A percentile compares a stretch with the other conserved stretches of the same genome.
Conservation (phyloP, 306 rosid genomes). For the Dalbergia cultrata region DNA sequence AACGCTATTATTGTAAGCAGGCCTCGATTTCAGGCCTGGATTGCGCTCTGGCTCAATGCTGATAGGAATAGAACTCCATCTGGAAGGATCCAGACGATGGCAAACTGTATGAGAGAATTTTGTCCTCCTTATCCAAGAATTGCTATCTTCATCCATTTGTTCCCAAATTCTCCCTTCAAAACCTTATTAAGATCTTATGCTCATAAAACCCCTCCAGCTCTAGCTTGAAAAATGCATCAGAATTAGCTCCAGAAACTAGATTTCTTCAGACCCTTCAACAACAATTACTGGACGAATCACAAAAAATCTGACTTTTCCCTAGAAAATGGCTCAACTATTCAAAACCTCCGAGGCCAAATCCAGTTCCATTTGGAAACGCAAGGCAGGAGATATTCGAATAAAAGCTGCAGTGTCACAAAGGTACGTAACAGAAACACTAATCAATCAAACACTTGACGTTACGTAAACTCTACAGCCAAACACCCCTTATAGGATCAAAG, state of each 20-base stretch:
- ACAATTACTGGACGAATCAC: conserved; percentile 23
- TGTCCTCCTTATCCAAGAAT: conserved; percentile 91
- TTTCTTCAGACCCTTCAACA: conserved; percentile 57
- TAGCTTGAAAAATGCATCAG: conserved; percentile 46
- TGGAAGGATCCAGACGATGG: conserved; percentile 80
- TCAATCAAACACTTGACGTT: conserved; percentile 52
- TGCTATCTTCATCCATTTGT: conserved; percentile 70
- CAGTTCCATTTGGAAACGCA: conserved; percentile 46
- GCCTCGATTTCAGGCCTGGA: conserved; percentile 42
- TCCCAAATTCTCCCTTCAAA: conserved; percentile 40
- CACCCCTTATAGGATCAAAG: conserved; percentile 54
- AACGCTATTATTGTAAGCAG: conserved; percentile 5
- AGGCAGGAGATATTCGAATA: conserved; percentile 48
- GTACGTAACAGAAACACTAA: conserved; percentile 28
- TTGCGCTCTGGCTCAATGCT: conserved; percentile 46
- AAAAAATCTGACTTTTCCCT: conserved; percentile 34
- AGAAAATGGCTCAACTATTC: neutral
- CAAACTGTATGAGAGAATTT: conserved; percentile 86
- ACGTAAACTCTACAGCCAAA: conserved; percentile 42
- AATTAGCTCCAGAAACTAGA: conserved; percentile 37
- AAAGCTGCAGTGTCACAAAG: conserved; percentile 37
- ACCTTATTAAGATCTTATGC: conserved; percentile 22
- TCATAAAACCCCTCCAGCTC: conserved; percentile 48
- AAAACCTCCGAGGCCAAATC: neutral
- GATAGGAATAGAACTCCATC: conserved; percentile 51